Evolutionary conservation across 1,284 basidiomycete species (phyloP), one percentile per base, ranked within the genome.

Genomic region (Sporisorium graminicola): DNA sequence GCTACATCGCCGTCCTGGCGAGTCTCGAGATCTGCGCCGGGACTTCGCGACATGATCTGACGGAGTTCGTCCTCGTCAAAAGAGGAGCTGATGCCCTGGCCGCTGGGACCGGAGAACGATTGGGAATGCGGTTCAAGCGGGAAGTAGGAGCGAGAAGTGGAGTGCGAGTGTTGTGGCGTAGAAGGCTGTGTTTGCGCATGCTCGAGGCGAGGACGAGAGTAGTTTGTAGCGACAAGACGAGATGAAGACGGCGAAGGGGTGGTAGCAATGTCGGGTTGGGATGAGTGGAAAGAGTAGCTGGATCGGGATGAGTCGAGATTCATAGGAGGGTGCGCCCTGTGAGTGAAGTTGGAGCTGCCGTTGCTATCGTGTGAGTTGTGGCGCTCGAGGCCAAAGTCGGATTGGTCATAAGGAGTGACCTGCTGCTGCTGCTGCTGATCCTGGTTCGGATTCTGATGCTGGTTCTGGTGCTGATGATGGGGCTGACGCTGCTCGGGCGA

Each of bases 1-100:
- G 57, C 65, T 3, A 68, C 65, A 46, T 68, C 62, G 44, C 62
- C 69, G 22, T 69, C 69, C 20, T 27, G 22, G 7, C 22, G 31
- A 24, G 52, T 26, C 4, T 46, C 40, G 18, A 31, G 14, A 5
- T 58, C 49, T 20, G 33, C 31, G 24, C 50, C 54, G 3, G 65
- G 65, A 47, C 24, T 43, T n/a, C 59, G 50, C 7, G 74, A 76
- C 61, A 76, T 65, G 65, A 76, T 63, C 63, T 76, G 65, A 33
- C 65, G 65, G 8, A 76, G 37, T 40, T 76, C 74, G 22, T 72
- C 60, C 29, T 76, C 69, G 55, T 67, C 69, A 20, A 76, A 63
- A 2, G 68, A 61, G 42, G 68, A 54, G 62, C 66, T 76, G 52
- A 72, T 63, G n/a, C 64, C 68, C 42, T 72, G 74, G 9, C 14